Evolutionary conservation across 306 rosid genomes (phyloP), one percentile per base, ranked within the genome.

Genomic region (Fragaria nilgerrensis): DNA sequence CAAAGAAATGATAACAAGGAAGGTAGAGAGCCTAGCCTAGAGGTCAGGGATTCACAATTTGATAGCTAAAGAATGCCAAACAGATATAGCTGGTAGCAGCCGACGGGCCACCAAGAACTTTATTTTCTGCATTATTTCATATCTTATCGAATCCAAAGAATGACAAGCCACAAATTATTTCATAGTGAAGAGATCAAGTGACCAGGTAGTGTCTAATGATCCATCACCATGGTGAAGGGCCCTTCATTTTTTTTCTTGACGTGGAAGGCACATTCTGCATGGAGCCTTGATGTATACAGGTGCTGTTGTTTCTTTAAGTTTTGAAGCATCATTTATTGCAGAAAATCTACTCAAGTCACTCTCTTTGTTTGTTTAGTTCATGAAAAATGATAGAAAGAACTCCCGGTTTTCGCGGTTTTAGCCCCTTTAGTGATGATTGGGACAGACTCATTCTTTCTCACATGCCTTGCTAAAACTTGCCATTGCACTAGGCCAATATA

Each of bases 221-320:
- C 83, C 59, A 80, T 86, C 88, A 84, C 36, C 75, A 53, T 74
- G 68, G 23, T 43, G 58, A 74, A 78, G 29, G 87, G 73, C 87
- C 78, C 82, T 72, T 73, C 29, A 70, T 41, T 80, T 32, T 32
- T 29, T 20, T 52, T 72, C 27, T 53, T 71, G 85, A 84, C 70
- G 83, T 77, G 86, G 86, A 81, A 85, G 70, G 29, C 74, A 73
- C 86, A 72, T 70, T 77, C 79, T 68, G 49, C 56, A 73, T 50
- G 58, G 75, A 79, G 62, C 84, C 78, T 48, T 41, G 75, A 87
- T 72, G 53, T 72, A 56, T 25, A 64, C 76, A 37, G 43, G 45
- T 45, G 77, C 81, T 64, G 63, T 29, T 68, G 74, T 68, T 72
- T 74, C 84, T 66, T 82, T 79, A 76, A 78, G 64, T 61, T 71